phyloP scores from a whole-genome alignment of 495 filamentous ascomycete species.

The Neurospora pannonica region DNA sequence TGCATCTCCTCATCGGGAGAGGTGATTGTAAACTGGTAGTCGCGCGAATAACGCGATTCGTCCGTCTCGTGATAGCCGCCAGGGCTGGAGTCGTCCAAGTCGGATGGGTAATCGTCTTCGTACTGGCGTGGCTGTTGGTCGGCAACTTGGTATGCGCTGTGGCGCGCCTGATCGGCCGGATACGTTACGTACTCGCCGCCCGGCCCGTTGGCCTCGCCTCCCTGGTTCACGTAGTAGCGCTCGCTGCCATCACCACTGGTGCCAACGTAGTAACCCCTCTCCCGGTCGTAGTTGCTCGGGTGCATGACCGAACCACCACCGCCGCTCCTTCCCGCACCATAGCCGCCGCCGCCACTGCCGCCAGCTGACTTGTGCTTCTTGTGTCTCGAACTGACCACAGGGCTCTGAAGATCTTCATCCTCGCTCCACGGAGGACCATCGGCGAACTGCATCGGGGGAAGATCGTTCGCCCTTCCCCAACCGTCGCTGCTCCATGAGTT shows the following conservation, averaged over 20 bases:
- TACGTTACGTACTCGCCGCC: constrained; percentile 78
- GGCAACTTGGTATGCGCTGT: constrained; percentile 34
- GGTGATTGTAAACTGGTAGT: constrained; percentile 91
- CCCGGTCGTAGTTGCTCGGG: constrained; percentile 35
- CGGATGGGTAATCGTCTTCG: constrained; percentile 43
- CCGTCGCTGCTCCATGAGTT: constrained; percentile 30
- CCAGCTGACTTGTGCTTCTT: constrained; percentile 73
- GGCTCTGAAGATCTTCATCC: constrained; percentile 90
- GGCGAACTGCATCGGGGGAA: constrained; percentile 76
- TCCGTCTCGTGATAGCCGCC: constrained; percentile 39
- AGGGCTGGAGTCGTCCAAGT: constrained; percentile 51
- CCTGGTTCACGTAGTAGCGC: constrained; percentile 66
- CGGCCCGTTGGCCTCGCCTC: constrained; percentile 58
- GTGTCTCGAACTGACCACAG: constrained; percentile 68
- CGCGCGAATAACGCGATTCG: constrained; percentile 67
- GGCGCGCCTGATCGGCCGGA: constrained; percentile 53
- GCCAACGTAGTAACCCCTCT: constrained; percentile 56
- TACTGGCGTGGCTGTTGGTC: constrained; percentile 46
- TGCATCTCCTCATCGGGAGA: constrained; percentile 97
- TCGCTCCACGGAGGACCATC: constrained; percentile 97
- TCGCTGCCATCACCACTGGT: constrained; percentile 66
- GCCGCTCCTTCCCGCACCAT: constrained; percentile 7
- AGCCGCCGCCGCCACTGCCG: constrained; percentile 31
- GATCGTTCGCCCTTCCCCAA: constrained; percentile 45
- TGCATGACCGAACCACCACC: constrained; percentile 34